Evolutionary conservation across 345 rosid genomes (phyloP).

Genomic region (Physaria fendleri): DNA sequence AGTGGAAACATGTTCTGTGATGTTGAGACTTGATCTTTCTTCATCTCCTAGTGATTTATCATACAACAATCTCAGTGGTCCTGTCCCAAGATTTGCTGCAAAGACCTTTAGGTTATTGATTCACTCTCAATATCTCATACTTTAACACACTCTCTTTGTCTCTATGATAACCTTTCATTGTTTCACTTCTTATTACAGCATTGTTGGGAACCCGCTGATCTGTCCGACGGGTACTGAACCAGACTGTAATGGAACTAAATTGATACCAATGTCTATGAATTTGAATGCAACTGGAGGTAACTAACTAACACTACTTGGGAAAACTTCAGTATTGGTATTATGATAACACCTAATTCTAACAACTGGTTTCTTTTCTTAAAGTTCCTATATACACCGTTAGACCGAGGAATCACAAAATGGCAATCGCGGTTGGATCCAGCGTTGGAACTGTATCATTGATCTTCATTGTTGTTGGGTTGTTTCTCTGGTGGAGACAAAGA

Average conservation of each 20-base stretch:
- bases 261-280: slow-evolving; percentile 98
- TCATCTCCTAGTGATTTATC: slow-evolving; percentile 69
- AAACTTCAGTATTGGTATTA: neutral
- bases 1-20: neutral
- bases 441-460: slow-evolving; percentile 55
- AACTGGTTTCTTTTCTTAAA: neutral
- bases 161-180: neutral
- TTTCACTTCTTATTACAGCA: slow-evolving; percentile 40
- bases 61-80: slow-evolving; percentile 83
- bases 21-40: slow-evolving; percentile 10
- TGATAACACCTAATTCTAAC: neutral
- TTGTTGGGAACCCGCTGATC: slow-evolving; percentile 78
- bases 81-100: slow-evolving; percentile 79
- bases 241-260: slow-evolving; percentile 67
- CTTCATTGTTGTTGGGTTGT: slow-evolving; percentile 60
- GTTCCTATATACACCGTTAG: slow-evolving; percentile 38
- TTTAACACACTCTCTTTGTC: neutral
- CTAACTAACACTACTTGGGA: neutral
- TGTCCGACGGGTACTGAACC: slow-evolving; percentile 90
- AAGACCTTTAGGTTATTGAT: slow-evolving; percentile 75
- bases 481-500: slow-evolving; percentile 85
- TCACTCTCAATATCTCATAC: slow-evolving; percentile 8
- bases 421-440: slow-evolving; percentile 68
- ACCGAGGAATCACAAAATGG: slow-evolving; percentile 57
- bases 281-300: slow-evolving; percentile 68